phyloP scores from a whole-genome alignment of 2,329 filamentous ascomycete species.

The Cercospora citrullina region DNA sequence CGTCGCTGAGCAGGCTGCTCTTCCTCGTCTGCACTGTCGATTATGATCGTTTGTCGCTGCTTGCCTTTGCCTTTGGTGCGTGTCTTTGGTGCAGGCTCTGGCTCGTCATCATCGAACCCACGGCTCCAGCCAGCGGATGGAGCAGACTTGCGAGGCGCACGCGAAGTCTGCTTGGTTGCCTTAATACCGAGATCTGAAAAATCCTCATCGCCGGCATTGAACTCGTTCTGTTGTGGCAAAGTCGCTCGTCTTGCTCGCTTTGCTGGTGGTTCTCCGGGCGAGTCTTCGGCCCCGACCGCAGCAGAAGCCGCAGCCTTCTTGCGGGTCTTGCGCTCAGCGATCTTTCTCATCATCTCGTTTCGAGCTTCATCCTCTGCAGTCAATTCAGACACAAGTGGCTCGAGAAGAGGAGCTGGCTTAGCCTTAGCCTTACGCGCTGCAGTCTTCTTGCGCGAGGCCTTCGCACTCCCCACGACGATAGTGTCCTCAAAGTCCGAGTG shows the following conservation, averaged over 20 bases:
- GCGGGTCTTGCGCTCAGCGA: not conserved
- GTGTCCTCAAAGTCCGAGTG: not conserved
- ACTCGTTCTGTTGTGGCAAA: not conserved
- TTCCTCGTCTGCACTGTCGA: not conserved
- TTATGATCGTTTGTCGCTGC: not conserved
- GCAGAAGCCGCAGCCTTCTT: conserved; percentile 3
- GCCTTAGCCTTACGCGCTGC: not conserved
- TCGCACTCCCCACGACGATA: not conserved
- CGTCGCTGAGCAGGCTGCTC: not conserved
- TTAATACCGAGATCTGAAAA: conserved; percentile 3
- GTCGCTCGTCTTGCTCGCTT: not conserved
- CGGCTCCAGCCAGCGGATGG: not conserved
- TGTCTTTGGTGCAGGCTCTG: not conserved
- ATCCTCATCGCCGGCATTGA: not conserved
- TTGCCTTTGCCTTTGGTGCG: conserved; percentile 6
- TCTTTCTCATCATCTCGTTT: not conserved
- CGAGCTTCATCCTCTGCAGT: conserved; percentile 4
- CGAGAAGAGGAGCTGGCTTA: not conserved
- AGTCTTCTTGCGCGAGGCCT: not conserved
- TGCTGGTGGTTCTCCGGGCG: not conserved
- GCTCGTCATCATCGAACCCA: not conserved
- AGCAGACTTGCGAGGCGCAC: conserved; percentile 3
- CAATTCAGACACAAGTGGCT: conserved; percentile 2
- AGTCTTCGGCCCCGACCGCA: not conserved
- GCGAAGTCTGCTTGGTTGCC: not conserved